Evolutionary conservation across 2,329 filamentous ascomycete species (phyloP), one percentile per base, ranked within the genome.

Genomic region (Clonostachys rhizophaga): DNA sequence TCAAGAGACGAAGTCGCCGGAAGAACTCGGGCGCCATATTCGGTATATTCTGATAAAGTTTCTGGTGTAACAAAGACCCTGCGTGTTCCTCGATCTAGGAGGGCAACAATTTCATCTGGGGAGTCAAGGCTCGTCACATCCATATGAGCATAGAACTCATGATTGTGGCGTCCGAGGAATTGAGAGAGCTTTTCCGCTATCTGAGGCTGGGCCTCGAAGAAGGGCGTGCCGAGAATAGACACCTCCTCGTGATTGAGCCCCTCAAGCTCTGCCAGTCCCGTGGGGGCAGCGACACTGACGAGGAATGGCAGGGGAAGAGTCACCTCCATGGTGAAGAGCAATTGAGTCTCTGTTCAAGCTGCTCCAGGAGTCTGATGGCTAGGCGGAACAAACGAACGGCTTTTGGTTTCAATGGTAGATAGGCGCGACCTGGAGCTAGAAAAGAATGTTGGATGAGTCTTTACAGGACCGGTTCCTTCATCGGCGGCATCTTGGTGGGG

Each of bases 51-150:
- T 9, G 74, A 71, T 46, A 95, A 71, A 62, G 90, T 86, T 48
- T 83, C 76, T 43, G 84, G 78, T 16, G 79, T 78, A 44, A 96
- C 87, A 64, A 97, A 94, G 52, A 94, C 86, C 63, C 86, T 94
- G 45, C 84, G 81, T 7, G 91, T 90, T 50, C 94, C 94, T 53
- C 84, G 81, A 64, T 99, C 89, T 47, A 99, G 81, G 35, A 97
- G 76, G 42, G 87, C 79, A 46, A 92, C 70, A 35, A 97, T 74
- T 53, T 95, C 87, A 54, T 91, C 86, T 47, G 74, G 72, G 11
- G 83, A 83, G 34, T 79, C 66, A 37, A 97, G 75, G 18, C 70
- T 69, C 5, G 87, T 86, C 44, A 84, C 90, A 58, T 96, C 89
- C 54, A 96, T 79, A 63, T 87, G 91, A 53, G 88, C 79, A 54